Evolutionary conservation across 2,329 filamentous ascomycete genomes (phyloP), one percentile per base, ranked within the genome.

Genomic region (Leptographium flavum): DNA sequence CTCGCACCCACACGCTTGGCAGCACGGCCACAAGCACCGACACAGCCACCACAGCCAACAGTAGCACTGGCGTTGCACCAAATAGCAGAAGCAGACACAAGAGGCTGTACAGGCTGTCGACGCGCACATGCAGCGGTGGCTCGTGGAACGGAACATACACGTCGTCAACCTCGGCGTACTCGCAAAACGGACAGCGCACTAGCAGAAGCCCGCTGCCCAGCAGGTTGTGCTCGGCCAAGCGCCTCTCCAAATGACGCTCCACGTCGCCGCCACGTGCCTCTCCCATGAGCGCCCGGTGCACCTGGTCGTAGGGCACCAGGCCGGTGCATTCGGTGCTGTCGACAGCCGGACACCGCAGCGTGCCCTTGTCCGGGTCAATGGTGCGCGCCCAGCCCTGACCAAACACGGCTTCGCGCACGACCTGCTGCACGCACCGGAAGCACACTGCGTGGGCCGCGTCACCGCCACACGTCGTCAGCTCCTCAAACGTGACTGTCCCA

Each of bases 321-420:
- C 87, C 87, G 14, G 70, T 57, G 54, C 92, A 96, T n/a, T 76
- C 77, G 38, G 71, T 64, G 0, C 74, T 68, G 42, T 81, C 73
- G 0, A 86, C 79, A 1, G 88, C 86, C n/a, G 94, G 73, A 58
- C 92, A 96, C 49, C 76, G 77, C 45, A 96, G 69, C 0, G 86
- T 87, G 32, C 83, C 83, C 32, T 71, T 76, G 47, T 79, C 71
- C 25, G 76, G 63, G 57, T 92, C 74, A 54, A 95, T 81, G 55
- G 77, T 92, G 48, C 83, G 79, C 42, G 78, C 75, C 86, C 90
- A 95, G 43, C 86, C 86, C 60, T 96, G 92, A 0, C 92, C 92
- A 58, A 94, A 96, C 0, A 96, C 67, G 2, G 88, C 87, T 59
- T 96, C 90, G 42, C 81, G 83, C 48, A 90, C 73, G 11, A 87